These are phyloP conservation scores for Monilinia fructigena DNA, from an alignment of 2,329 filamentous ascomycete genomes.

Conservation along the genomic window DNA sequence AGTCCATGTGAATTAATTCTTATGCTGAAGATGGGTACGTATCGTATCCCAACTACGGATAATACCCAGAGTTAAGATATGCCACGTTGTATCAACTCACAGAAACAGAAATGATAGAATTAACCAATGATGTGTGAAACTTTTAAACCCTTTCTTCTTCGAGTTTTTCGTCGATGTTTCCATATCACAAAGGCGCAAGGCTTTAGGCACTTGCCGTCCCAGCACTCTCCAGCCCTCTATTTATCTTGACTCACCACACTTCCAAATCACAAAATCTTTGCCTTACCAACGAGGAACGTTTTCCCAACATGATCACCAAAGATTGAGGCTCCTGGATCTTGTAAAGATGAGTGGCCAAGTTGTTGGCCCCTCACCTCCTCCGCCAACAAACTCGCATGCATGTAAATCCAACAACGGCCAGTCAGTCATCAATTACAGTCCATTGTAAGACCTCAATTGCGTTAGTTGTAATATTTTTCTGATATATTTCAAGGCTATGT, in stretches of 20 bases:
- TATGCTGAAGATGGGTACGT: conserved; percentile 3
- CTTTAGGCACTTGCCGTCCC: conserved; percentile 15
- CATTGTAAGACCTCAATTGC: neutral
- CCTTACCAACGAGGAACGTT: neutral
- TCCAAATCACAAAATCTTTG: neutral
- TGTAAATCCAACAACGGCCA: neutral
- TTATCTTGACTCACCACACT: neutral
- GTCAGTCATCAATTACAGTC: neutral
- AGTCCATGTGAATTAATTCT: neutral
- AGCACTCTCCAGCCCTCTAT: neutral
- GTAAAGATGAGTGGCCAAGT: neutral
- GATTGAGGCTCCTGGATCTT: neutral
- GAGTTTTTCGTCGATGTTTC: conserved; percentile 6
- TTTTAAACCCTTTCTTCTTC: neutral
- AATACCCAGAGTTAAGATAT: conserved; percentile 10
- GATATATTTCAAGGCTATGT: conserved; percentile 5
- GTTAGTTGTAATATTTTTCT: neutral
- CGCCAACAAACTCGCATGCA: neutral
- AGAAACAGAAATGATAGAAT: neutral
- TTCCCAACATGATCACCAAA: neutral
- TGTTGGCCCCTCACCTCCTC: neutral
- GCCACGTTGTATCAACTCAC: neutral
- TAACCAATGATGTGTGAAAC: neutral
- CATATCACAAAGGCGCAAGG: neutral
- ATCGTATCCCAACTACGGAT: neutral